phyloP scores from a whole-genome alignment of 345 rosid genomes.

The Triadica sebifera region DNA sequence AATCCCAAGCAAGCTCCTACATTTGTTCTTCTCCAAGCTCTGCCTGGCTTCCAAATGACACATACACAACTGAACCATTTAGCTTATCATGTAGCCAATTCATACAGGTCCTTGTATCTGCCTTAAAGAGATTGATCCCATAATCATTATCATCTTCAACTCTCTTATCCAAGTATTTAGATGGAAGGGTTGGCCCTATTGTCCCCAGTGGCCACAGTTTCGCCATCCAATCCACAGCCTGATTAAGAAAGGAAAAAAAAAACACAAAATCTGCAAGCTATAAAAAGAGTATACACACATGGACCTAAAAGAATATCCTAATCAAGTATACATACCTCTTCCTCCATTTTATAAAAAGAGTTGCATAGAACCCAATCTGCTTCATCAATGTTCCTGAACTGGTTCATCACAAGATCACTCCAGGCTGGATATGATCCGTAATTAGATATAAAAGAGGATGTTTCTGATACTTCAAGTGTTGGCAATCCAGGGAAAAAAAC shows the following conservation, averaged over 20 bases:
- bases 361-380: constrained; percentile 28
- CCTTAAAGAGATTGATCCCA: constrained; percentile 12
- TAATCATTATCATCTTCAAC: constrained; percentile 17
- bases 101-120: not conserved
- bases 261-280: no score
- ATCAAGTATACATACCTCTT: constrained; percentile 16
- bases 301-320: not conserved
- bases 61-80: constrained; percentile 15
- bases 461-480: constrained; percentile 18
- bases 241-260: not conserved
- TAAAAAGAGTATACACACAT: not conserved
- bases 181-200: constrained; percentile 21
- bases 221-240: constrained; percentile 12
- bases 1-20: constrained; percentile 22
- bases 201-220: constrained; percentile 3
- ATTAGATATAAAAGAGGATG: constrained; percentile 28
- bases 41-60: constrained; percentile 23
- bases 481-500: constrained; percentile 35
- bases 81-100: not conserved
- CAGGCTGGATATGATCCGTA: constrained; percentile 23
- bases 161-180: constrained; percentile 15
- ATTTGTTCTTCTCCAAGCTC: constrained; percentile 15
- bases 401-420: constrained; percentile 11
- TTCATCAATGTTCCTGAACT: constrained; percentile 30
- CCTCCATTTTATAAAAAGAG: constrained; percentile 29